Conservation (phyloP, 2,329 filamentous ascomycete species). For the Diplodia mutila region DNA sequence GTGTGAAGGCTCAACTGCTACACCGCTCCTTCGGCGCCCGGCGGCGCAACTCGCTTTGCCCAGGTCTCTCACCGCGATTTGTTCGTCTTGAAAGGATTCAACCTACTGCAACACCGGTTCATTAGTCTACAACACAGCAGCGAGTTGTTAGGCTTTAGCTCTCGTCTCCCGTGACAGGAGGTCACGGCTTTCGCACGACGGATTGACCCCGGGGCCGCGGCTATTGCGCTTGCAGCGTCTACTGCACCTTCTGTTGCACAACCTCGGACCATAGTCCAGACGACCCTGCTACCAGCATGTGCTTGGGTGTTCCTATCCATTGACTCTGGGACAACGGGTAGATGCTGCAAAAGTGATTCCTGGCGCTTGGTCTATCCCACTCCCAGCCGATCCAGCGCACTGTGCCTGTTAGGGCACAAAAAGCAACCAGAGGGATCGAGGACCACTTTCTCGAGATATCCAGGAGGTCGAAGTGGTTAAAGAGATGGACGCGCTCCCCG, state of each 20-base stretch:
- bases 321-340: not conserved
- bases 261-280: not conserved
- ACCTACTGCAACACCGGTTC: not conserved
- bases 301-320: no score
- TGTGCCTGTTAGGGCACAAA: not conserved
- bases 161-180: not conserved
- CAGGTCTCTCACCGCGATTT: conserved; percentile 3
- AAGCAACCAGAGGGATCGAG: not conserved
- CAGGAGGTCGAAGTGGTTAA: not conserved
- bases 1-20: conserved; percentile 3
- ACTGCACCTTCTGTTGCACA: conserved; percentile 1
- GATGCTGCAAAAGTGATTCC: not conserved
- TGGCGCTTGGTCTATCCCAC: not conserved
- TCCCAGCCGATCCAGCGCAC: not conserved
- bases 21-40: conserved; percentile 11
- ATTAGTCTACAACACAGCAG: not conserved
- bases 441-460: no score
- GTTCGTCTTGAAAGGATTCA: not conserved
- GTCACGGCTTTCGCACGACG: not conserved
- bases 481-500: not conserved
- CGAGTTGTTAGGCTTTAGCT: not conserved
- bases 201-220: not conserved
- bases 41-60: not conserved
- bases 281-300: not conserved
- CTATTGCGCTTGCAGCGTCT: conserved; percentile 13